These are phyloP conservation scores for Colletotrichum magnum DNA, from an alignment of 2,329 filamentous ascomycete genomes.

Conservation along the genomic window DNA sequence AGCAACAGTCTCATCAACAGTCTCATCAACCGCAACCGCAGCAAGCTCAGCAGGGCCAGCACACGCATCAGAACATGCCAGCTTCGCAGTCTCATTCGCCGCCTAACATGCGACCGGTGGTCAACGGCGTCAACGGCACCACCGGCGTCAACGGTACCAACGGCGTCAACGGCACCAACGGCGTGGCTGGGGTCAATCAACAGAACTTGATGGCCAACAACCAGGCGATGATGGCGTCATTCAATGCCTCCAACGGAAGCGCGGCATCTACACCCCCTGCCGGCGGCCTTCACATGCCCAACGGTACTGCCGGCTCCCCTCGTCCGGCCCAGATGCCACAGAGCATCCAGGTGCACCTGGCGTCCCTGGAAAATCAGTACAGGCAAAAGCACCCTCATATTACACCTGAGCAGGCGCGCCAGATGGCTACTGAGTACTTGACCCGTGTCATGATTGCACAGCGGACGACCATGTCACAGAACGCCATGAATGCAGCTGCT, in stretches of 20 bases:
- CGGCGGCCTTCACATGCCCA: slow-evolving; percentile 61
- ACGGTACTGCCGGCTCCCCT: slow-evolving; percentile 60
- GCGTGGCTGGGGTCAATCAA: slow-evolving; percentile 62
- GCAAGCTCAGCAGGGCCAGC: slow-evolving; percentile 53
- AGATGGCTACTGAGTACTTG: slow-evolving; percentile 66
- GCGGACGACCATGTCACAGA: slow-evolving; percentile 58
- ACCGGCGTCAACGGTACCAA: slow-evolving; percentile 54
- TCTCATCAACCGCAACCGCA: slow-evolving; percentile 62
- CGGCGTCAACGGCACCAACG: slow-evolving; percentile 48
- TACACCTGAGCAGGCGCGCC: slow-evolving; percentile 63
- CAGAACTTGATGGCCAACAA: slow-evolving; percentile 67
- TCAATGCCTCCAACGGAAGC: slow-evolving; percentile 59
- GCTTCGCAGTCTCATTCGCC: slow-evolving; percentile 55
- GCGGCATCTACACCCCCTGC: slow-evolving; percentile 61
- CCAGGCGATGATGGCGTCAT: slow-evolving; percentile 67
- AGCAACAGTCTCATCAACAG: slow-evolving; percentile 63
- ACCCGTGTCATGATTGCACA: slow-evolving; percentile 63
- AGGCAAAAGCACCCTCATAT: slow-evolving; percentile 65
- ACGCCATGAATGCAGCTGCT: slow-evolving; percentile 69
- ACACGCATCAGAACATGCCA: slow-evolving; percentile 49
- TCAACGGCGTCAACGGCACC: slow-evolving; percentile 45
- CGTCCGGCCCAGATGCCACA: slow-evolving; percentile 63
- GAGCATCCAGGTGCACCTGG: slow-evolving; percentile 63
- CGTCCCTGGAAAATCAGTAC: slow-evolving; percentile 66
- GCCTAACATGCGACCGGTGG: slow-evolving; percentile 55